Base-by-base conservation (phyloP, 2,329 filamentous ascomycete species). In the Neonectria sp. region DNA sequence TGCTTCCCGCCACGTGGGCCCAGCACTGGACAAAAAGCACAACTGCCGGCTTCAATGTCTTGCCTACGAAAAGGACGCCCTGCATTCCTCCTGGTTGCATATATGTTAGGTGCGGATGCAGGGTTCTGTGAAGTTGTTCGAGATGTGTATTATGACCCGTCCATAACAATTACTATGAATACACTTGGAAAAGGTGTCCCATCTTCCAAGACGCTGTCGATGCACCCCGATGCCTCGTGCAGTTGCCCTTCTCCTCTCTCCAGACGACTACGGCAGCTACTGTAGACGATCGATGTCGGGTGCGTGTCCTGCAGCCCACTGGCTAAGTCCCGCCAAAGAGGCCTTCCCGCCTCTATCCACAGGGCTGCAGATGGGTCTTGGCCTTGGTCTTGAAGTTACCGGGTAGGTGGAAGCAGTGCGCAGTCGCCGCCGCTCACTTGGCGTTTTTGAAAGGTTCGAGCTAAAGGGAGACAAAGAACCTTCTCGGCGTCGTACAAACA, bases 1-100 rank as follows among this genome's bases (percentile, higher is more conserved):
- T 35, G 37, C 48, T 27, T 31, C 37, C 48, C 35, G 73, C 72
- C 73, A 75, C 73, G 72, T 75, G 72, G 73, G 63, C 67, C 46
- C 63, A 57, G 68, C 65, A 75, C 68, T 75, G 73, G 73, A 67
- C 40, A 58, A 55, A 40, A 67, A 70, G 52, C 40, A 33, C 21
- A 60, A 60, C 29, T 49, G 49, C 25, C 58, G 67, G 57, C 52
- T 45, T 62, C 61, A 66, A 35, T 33, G 25, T 35, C 51, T 51
- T 48, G 4, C 13, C 46, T 48, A 25, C 21, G 24, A 9, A 9
- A 21, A 21, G 43, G 6, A 24, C n/a, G 53, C 55, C 62, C 33
- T 65, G 61, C 57, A 59, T 25, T 25, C 21, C 29, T 31, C 11
- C 31, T 33, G 2, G 15, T 40, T 8, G 37, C 37, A 40, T 40